Percentiles rank a stretch among this genome's conserved stretches.
Evolutionary conservation across 2,329 filamentous ascomycete species (phyloP).

Genomic region (Colletotrichum ledebouriae): DNA sequence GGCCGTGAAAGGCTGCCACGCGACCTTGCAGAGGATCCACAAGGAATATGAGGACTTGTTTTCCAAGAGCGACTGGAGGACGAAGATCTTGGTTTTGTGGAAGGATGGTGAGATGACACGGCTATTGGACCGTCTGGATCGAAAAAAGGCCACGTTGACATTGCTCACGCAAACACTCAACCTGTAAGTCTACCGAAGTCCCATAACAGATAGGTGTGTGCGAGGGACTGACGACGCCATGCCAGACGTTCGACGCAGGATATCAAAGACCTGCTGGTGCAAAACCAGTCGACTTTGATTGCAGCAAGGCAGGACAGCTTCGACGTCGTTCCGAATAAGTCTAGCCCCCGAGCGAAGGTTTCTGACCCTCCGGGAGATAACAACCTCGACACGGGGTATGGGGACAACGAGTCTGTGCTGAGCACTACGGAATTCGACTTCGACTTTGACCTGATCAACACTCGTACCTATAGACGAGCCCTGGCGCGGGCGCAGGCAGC

Average conservation of each 20-base stretch:
- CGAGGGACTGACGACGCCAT: neutral
- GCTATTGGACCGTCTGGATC: slow-evolving; percentile 25
- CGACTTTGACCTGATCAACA: slow-evolving; percentile 38
- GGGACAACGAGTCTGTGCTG: slow-evolving; percentile 35
- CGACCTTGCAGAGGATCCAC: slow-evolving; percentile 29
- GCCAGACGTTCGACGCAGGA: slow-evolving; percentile 37
- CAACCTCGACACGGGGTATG: neutral
- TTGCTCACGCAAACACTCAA: slow-evolving; percentile 38
- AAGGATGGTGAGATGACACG: slow-evolving; percentile 37
- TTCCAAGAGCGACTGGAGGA: slow-evolving; percentile 27
- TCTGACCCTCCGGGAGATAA: slow-evolving; percentile 7
- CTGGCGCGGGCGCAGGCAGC: slow-evolving; percentile 14
- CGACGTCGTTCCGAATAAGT: neutral
- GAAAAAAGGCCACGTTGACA: slow-evolving; percentile 37
- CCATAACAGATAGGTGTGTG: neutral
- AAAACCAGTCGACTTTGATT: slow-evolving; percentile 25
- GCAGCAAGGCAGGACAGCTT: slow-evolving; percentile 28
- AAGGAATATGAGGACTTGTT: slow-evolving; percentile 39
- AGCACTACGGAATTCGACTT: slow-evolving; percentile 41
- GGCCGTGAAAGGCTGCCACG: slow-evolving; percentile 39
- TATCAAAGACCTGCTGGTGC: slow-evolving; percentile 23
- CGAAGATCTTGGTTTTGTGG: slow-evolving; percentile 28
- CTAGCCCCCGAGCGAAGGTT: neutral
- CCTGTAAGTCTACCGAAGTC: slow-evolving; percentile 4
- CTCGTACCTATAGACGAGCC: slow-evolving; percentile 29